Evolutionary conservation across 75 land plant genomes (phyloP).

Genomic region (Chamaecyparis obtusa): DNA sequence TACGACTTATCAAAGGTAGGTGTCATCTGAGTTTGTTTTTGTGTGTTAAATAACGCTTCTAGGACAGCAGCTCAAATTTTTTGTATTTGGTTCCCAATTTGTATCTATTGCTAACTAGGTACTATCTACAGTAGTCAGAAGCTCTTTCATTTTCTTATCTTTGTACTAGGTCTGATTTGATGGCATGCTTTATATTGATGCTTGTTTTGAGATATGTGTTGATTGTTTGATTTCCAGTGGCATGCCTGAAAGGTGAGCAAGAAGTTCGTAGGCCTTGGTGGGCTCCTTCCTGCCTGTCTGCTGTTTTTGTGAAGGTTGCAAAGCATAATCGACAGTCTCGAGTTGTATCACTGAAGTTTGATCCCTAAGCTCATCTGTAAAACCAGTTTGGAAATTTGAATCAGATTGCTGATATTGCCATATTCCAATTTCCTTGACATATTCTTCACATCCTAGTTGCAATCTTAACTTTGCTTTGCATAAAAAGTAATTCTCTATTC

Average conservation of each 20-base stretch:
- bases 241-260: slow-evolving; percentile 88
- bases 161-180: neutral
- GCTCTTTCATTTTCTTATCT: neutral
- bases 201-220: neutral
- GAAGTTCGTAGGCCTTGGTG: slow-evolving; percentile 86
- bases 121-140: neutral
- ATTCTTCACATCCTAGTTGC: slow-evolving; percentile 11
- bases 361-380: slow-evolving; percentile 36
- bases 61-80: neutral
- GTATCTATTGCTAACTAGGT: neutral
- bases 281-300: slow-evolving; percentile 82
- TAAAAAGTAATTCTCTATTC: slow-evolving; percentile 9
- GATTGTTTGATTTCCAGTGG: slow-evolving; percentile 45
- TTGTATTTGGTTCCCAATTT: neutral
- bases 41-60: too few relatives aligned
- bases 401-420: neutral
- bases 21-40: neutral
- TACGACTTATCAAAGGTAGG: slow-evolving; percentile 77
- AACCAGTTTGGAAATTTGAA: slow-evolving; percentile 2
- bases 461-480: slow-evolving; percentile 12
- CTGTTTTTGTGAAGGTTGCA: slow-evolving; percentile 66
- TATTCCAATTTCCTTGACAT: slow-evolving; percentile 1
- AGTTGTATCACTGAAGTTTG: slow-evolving; percentile 86
- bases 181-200: neutral
- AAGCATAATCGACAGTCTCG: slow-evolving; percentile 82